Conservation (phyloP, 129 eudicot species). For the Solidago caesia region DNA sequence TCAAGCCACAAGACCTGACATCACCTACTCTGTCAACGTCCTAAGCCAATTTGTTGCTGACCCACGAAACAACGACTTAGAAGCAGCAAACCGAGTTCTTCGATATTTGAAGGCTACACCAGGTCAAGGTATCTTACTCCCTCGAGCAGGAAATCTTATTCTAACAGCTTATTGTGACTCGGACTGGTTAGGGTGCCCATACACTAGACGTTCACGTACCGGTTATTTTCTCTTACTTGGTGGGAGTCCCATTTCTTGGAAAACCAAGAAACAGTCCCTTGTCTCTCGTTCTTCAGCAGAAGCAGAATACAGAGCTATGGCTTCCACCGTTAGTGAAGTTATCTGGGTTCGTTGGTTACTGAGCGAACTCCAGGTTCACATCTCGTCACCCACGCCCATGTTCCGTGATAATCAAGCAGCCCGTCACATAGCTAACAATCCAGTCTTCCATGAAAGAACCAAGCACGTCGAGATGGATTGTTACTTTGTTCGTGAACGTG, state of each 20-base stretch:
- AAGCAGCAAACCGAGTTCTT: neutral
- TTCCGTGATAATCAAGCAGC: neutral
- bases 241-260: too few species aligned
- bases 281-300: neutral
- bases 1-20: too few species aligned
- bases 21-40: too few species aligned
- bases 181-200: neutral
- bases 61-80: too few species aligned
- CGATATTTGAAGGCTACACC: neutral
- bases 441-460: too few species aligned
- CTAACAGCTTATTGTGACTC: neutral
- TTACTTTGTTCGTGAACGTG: too few species aligned
- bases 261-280: too few species aligned
- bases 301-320: neutral
- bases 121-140: neutral
- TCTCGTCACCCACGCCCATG: neutral
- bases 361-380: neutral
- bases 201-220: too few species aligned
- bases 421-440: neutral
- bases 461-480: too few species aligned
- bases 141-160: neutral
- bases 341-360: conserved; percentile 1
- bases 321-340: neutral
- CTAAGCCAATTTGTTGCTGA: too few species aligned
- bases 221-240: too few species aligned